Conservation (phyloP, 1,284 basidiomycete species). For the Bondarzewia mesenterica region DNA sequence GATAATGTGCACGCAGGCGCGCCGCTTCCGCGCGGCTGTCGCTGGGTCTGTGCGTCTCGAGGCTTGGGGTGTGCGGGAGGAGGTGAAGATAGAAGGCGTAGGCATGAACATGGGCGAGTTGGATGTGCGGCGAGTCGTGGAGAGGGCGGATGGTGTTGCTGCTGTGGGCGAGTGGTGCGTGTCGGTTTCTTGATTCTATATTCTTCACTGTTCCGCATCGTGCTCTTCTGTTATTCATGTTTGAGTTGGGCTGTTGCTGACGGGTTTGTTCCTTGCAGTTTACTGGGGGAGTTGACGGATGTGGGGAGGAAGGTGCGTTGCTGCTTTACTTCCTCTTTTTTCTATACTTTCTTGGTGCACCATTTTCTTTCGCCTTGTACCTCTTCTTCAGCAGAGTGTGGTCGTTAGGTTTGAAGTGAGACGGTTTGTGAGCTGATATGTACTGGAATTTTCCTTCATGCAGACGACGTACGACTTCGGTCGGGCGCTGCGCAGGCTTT, state of each 20-base stretch:
- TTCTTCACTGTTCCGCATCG: not conserved
- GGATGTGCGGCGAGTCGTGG: conserved; percentile 36
- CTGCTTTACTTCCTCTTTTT: not conserved
- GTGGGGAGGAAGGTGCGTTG: conserved; percentile 53
- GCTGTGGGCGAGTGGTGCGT: conserved; percentile 57
- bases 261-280: conserved; percentile 27
- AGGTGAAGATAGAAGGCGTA: too few relatives aligned
- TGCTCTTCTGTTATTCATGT: not conserved
- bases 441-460: not conserved
- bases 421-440: not conserved
- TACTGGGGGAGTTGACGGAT: conserved; percentile 77
- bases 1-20: conserved; percentile 57
- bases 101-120: conserved; percentile 4
- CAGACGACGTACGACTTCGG: conserved; percentile 69
- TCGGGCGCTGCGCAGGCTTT: conserved; percentile 51
- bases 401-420: too few relatives aligned
- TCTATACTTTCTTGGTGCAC: not conserved
- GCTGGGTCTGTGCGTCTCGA: conserved; percentile 15
- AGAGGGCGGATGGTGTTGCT: conserved; percentile 46
- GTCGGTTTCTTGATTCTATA: too few relatives aligned
- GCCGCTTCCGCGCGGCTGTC: conserved; percentile 45
- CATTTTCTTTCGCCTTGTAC: not conserved
- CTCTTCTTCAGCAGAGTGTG: not conserved
- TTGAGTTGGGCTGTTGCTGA: not conserved
- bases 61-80: too few relatives aligned